Evolutionary conservation across 2,329 filamentous ascomycete genomes (phyloP), one percentile per base, ranked within the genome.

Genomic region (Pseudohalonectria lignicola): DNA sequence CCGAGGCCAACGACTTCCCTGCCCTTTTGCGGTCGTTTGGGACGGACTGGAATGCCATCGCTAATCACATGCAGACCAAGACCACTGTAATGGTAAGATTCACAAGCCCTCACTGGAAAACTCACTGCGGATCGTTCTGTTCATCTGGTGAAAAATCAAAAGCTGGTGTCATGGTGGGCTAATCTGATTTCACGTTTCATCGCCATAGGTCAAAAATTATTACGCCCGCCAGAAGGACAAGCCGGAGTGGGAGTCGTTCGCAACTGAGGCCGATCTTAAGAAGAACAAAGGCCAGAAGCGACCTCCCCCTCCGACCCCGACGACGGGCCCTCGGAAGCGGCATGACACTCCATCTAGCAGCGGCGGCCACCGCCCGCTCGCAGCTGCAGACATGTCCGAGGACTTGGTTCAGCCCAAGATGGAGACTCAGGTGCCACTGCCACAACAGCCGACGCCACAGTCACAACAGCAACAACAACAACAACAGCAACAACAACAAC

Each of bases 21-120:
- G 72, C 69, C 40, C 68, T 86, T 41, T 66, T 92, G 34, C 71
- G 68, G 36, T 73, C 85, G 39, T 90, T 86, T 60, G 85, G 85
- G 41, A 86, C 80, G 13, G 83, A 92, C 53, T 92, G 83, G 75
- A 64, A 65, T 35, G 74, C 73, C 4, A 90, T 90, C 57, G 81
- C 85, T 30, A 68, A 68, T 37, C 77, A 86, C 49, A 87, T 92
- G 81, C 79, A 81, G 36, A 86, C 83, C 4, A 90, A 90, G 60
- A 90, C 85, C 15, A 73, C 81, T 40, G 82, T 83, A n/a, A 92
- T 92, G 85, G 85, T 84, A 66, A 56, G 69, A 53, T 48, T 34
- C 31, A 39, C 46, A 15, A 19, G 16, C 30, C 32, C 8, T 31
- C 29, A 15, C 3, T 25, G 10, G 31, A 12, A n/a, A 19, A 6